These are phyloP conservation scores for Erodium texanum DNA, from an alignment of 441 rosid species.

Conservation along the genomic window DNA sequence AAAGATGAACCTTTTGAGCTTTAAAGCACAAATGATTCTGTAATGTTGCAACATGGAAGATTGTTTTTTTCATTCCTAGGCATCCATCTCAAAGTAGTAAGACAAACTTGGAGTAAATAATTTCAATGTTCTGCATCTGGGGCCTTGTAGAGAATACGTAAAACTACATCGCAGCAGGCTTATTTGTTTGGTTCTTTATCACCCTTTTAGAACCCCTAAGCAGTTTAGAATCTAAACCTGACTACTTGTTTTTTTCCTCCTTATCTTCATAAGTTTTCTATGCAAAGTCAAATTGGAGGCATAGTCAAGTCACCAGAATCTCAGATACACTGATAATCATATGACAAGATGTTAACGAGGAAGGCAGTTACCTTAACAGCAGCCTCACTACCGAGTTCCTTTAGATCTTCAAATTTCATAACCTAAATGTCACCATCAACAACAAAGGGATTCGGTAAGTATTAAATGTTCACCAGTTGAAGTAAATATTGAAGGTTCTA, in stretches of 20 bases:
- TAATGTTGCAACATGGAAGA: background rate
- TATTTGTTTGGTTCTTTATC: background rate
- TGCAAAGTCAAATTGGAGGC: background rate
- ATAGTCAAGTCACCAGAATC: background rate
- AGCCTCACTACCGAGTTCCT: conserved; percentile 77
- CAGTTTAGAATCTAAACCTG: background rate
- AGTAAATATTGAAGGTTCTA: background rate
- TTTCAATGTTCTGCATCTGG: background rate
- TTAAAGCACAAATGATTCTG: background rate
- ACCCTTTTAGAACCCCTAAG: background rate
- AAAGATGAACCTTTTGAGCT: background rate
- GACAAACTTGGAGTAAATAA: background rate
- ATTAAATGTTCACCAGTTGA: background rate
- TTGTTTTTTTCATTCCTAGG: background rate
- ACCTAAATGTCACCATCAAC: conserved; percentile 40
- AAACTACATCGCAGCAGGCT: background rate
- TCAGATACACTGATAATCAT: background rate
- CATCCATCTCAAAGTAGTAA: background rate
- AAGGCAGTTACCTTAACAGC: conserved; percentile 67
- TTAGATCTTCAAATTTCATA: conserved; percentile 93
- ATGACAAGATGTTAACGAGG: background rate
- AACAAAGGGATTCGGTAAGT: conserved; percentile 6
- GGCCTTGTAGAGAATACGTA: too few species aligned
- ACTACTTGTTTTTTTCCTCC: background rate
- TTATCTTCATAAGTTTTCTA: background rate